Evolutionary conservation across 1,284 basidiomycete genomes (phyloP), one percentile per base, ranked within the genome.

Genomic region (Xerocomus amazonicus): DNA sequence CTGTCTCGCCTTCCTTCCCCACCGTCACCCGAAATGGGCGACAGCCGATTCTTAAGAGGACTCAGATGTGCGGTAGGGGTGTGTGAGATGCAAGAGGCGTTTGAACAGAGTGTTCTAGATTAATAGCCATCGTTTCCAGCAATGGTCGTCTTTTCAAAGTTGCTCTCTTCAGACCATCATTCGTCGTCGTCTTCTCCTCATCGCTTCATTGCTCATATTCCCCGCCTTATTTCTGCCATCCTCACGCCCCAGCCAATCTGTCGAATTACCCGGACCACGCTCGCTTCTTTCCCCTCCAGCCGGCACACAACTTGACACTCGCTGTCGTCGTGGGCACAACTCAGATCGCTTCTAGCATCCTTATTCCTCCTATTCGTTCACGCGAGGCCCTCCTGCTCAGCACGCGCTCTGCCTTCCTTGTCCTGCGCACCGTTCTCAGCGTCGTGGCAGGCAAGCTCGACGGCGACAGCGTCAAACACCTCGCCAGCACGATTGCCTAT

Each of bases 361-460:
- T 87, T 7, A 80, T 96, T 45, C 90, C 84, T 0, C 81, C 83
- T 16, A 77, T 81, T 59, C 74, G 73, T 9, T 84, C 87, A 4
- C 89, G 87, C 58, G 93, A 97, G 63, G 77, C 86, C 0, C 74
- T 87, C 37, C 77, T 97, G 33, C 76, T 98, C 14, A 63, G 82
- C 4, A 69, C 89, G 0, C 94, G 98, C 69, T 93, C 92, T 0
- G 82, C 80, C 56, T 97, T 98, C 72, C 80, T 98, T 44, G 79
- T 98, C 2, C 71, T 92, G 36, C 74, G 96, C 39, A 97, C 96
- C 0, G 80, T 92, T 2, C 76, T 97, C 33, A 92, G 90, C 59
- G 82, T 97, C 3, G 79, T 84, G 5, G 95, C 97, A 1, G 96
- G 96, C 0, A 79, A 83, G 41, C 76, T 99, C 9, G 95, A 99